Conservation (phyloP, 805 yeast species). For the Candida broadrunensis region DNA sequence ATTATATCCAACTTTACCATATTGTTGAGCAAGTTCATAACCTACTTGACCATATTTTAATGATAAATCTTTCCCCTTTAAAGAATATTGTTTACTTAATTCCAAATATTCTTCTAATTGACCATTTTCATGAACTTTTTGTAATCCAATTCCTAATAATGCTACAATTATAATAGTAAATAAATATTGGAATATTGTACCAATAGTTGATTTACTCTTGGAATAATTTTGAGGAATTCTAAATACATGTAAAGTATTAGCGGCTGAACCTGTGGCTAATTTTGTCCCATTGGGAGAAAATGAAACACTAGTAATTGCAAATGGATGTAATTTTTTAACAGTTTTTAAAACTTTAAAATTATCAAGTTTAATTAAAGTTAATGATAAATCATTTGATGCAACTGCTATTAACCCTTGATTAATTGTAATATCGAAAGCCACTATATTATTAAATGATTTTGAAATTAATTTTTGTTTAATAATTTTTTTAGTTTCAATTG, state of each 20-base stretch:
- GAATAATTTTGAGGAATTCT: constrained; percentile 53
- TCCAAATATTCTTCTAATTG: constrained; percentile 25
- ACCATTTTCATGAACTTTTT: constrained; percentile 32
- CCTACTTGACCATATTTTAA: constrained; percentile 24
- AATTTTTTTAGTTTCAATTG: constrained; percentile 39
- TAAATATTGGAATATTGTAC: constrained; percentile 31
- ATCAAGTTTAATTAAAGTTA: constrained; percentile 51
- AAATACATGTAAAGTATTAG: constrained; percentile 65
- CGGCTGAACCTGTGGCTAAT: constrained; percentile 74
- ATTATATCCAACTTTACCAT: constrained; percentile 17
- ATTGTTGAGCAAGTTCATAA: constrained; percentile 19
- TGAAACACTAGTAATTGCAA: constrained; percentile 72
- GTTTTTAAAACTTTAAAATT: constrained; percentile 51
- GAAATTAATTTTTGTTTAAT: constrained; percentile 42
- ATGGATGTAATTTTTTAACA: constrained; percentile 63
- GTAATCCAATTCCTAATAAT: constrained; percentile 29
- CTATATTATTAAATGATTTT: constrained; percentile 52
- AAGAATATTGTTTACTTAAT: constrained; percentile 15
- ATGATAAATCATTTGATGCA: constrained; percentile 66
- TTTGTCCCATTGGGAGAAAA: constrained; percentile 67
- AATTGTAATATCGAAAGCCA: constrained; percentile 46
- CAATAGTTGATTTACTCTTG: constrained; percentile 35
- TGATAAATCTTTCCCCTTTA: constrained; percentile 12
- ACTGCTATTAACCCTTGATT: constrained; percentile 46
- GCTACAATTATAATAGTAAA: constrained; percentile 31